Percentiles rank a stretch among this genome's conserved stretches.
Evolutionary conservation across 2,329 filamentous ascomycete species (phyloP).

Genomic region (Akanthomyces dipterigenus): DNA sequence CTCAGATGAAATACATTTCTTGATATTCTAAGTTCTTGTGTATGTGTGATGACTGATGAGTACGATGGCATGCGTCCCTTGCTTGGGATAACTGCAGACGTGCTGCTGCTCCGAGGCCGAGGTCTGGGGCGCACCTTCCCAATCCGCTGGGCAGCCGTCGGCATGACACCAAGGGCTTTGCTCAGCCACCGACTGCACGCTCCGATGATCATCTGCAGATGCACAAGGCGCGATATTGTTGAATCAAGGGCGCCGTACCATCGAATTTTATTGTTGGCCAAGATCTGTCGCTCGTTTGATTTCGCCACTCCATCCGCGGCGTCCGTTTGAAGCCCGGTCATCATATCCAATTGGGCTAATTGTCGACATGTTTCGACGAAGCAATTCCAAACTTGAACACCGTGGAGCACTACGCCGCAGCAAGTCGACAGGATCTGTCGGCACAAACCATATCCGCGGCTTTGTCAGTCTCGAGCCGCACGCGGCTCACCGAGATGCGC

Average conservation of each 20-base stretch:
- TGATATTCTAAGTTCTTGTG: not conserved
- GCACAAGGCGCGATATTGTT: not conserved
- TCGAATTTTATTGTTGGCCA: conserved; percentile 2
- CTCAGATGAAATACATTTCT: conserved; percentile 11
- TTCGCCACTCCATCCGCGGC: not conserved
- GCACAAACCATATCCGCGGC: conserved; percentile 30
- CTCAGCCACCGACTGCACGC: not conserved
- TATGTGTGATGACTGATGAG: not conserved
- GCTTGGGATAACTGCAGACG: not conserved
- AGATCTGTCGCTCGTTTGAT: conserved; percentile 1
- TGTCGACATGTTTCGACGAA: conserved; percentile 40
- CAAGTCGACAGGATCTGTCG: conserved; percentile 46
- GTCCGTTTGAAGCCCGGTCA: not conserved
- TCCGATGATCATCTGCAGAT: not conserved
- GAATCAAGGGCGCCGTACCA: not conserved
- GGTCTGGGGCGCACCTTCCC: not conserved
- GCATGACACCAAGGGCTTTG: not conserved
- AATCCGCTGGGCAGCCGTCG: not conserved
- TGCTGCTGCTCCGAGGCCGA: not conserved
- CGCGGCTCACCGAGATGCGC: conserved; percentile 51
- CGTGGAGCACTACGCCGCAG: conserved; percentile 39
- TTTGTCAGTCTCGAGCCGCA: conserved; percentile 43
- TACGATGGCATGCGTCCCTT: not conserved
- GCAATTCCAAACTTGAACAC: conserved; percentile 37
- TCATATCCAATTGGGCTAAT: not conserved